Evolutionary conservation across 1,139 yeast genomes (phyloP).

Genomic region (Wickerhamomyces sp.): DNA sequence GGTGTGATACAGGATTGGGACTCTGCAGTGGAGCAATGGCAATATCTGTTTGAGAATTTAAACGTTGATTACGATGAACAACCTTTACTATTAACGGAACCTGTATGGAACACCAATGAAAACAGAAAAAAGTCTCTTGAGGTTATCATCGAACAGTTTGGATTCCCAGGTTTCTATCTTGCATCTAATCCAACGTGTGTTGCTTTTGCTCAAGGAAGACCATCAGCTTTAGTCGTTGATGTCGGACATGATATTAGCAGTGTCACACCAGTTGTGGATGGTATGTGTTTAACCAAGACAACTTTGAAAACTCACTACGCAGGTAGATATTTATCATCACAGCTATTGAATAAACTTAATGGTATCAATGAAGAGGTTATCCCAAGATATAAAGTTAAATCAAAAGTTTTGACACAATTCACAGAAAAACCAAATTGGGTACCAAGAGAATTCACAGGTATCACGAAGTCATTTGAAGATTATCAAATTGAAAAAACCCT

Average conservation of each 20-base stretch:
- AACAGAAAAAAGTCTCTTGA: slow-evolving; percentile 75
- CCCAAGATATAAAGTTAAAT: slow-evolving; percentile 25
- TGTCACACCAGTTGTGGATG: slow-evolving; percentile 92
- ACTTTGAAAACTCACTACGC: slow-evolving; percentile 64
- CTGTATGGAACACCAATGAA: slow-evolving; percentile 72
- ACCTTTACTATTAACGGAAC: slow-evolving; percentile 78
- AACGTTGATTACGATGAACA: slow-evolving; percentile 57
- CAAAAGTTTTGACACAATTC: slow-evolving; percentile 15
- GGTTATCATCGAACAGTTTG: slow-evolving; percentile 63
- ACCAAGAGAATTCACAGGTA: slow-evolving; percentile 21
- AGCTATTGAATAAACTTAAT: slow-evolving; percentile 24
- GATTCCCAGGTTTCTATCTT: slow-evolving; percentile 81
- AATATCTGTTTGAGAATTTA: slow-evolving; percentile 44
- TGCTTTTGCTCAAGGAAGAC: slow-evolving; percentile 90
- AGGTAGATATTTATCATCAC: slow-evolving; percentile 52
- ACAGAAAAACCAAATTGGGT: slow-evolving; percentile 24
- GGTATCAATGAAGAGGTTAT: slow-evolving; percentile 16
- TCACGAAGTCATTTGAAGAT: slow-evolving; percentile 38
- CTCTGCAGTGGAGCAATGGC: slow-evolving; percentile 63
- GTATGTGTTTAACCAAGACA: slow-evolving; percentile 73
- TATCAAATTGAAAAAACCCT: slow-evolving; percentile 26
- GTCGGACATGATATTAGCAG: slow-evolving; percentile 81
- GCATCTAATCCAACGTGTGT: slow-evolving; percentile 87
- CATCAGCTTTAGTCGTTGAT: slow-evolving; percentile 90
- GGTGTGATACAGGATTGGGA: slow-evolving; percentile 70